Evolutionary conservation across 2,329 filamentous ascomycete species (phyloP).

Genomic region (Emydomyces testavorans): DNA sequence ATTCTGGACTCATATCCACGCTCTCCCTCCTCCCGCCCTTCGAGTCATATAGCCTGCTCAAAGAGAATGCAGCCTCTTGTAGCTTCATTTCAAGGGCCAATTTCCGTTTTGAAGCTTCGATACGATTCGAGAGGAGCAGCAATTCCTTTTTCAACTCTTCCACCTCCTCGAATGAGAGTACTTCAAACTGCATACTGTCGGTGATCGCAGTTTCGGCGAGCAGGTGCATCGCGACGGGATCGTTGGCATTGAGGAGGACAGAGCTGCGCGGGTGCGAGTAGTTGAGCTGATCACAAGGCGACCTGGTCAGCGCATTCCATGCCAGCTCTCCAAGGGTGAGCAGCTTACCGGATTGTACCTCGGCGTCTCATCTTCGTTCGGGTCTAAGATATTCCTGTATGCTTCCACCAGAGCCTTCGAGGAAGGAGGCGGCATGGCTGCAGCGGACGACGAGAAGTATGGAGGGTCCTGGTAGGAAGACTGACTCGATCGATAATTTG

Average conservation of each 20-base stretch:
- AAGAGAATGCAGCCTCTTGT: constrained; percentile 78
- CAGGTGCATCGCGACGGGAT: constrained; percentile 71
- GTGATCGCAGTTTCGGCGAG: constrained; percentile 85
- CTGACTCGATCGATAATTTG: constrained; percentile 29
- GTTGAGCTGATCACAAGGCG: constrained; percentile 47
- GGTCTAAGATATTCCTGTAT: constrained; percentile 47
- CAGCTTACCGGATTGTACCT: constrained; percentile 47
- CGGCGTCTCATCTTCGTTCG: constrained; percentile 44
- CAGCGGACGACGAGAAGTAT: constrained; percentile 27
- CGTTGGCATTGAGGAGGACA: constrained; percentile 36
- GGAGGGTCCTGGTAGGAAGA: constrained; percentile 32
- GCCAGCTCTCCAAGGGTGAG: not conserved
- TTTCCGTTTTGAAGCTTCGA: constrained; percentile 71
- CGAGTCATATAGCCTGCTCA: constrained; percentile 68
- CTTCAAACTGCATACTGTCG: constrained; percentile 74
- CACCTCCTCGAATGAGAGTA: constrained; percentile 83
- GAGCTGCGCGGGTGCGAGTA: constrained; percentile 25
- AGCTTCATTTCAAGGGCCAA: constrained; percentile 86
- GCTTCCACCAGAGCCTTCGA: constrained; percentile 46
- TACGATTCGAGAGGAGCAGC: constrained; percentile 57
- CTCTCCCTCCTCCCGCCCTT: constrained; percentile 41
- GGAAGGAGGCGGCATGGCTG: constrained; percentile 19
- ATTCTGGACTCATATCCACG: constrained; percentile 21
- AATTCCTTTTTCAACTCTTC: constrained; percentile 84
- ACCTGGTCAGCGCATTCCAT: not conserved